A percentile compares a stretch with the other conserved stretches of the same genome.
Evolutionary conservation across 768 basidiomycete species (phyloP).

Genomic region (Leccinum uliginosum): DNA sequence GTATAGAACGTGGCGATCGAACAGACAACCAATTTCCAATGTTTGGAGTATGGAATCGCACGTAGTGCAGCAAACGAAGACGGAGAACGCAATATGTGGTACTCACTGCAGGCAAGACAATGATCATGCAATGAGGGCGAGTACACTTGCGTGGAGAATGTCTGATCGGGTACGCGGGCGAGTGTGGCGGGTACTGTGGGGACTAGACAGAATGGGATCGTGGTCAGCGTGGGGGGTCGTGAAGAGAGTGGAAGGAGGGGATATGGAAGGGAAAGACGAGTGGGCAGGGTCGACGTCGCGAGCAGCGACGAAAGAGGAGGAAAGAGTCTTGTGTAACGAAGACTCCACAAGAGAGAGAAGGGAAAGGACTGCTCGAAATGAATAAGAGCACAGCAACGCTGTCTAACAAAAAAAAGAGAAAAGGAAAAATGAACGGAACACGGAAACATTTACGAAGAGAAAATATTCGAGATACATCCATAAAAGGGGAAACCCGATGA

Average conservation of each 20-base stretch:
- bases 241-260: slow-evolving; percentile 19
- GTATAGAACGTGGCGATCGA: slow-evolving; percentile 5
- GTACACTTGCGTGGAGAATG: slow-evolving; percentile 38
- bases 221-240: slow-evolving; percentile 38
- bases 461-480: slow-evolving; percentile 14
- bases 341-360: slow-evolving; percentile 22
- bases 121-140: slow-evolving; percentile 39
- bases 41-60: slow-evolving; percentile 3
- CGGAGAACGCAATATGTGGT: neutral
- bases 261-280: slow-evolving; percentile 19
- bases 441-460: slow-evolving; percentile 2
- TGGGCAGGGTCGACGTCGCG: slow-evolving; percentile 16
- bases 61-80: slow-evolving; percentile 9
- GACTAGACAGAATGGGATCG: slow-evolving; percentile 32
- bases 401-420: slow-evolving; percentile 14
- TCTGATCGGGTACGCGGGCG: slow-evolving; percentile 27
- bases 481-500: slow-evolving; percentile 6
- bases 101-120: slow-evolving; percentile 37
- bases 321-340: slow-evolving; percentile 24
- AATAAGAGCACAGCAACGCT: slow-evolving; percentile 32
- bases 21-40: neutral
- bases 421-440: slow-evolving; percentile 2
- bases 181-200: slow-evolving; percentile 28
- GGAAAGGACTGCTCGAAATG: slow-evolving; percentile 19
- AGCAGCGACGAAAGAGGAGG: slow-evolving; percentile 20